These are phyloP conservation scores for Sphagnum magellanicum DNA, from an alignment of 228 moss, liverwort and hornwort genomes.

Conservation along the genomic window DNA sequence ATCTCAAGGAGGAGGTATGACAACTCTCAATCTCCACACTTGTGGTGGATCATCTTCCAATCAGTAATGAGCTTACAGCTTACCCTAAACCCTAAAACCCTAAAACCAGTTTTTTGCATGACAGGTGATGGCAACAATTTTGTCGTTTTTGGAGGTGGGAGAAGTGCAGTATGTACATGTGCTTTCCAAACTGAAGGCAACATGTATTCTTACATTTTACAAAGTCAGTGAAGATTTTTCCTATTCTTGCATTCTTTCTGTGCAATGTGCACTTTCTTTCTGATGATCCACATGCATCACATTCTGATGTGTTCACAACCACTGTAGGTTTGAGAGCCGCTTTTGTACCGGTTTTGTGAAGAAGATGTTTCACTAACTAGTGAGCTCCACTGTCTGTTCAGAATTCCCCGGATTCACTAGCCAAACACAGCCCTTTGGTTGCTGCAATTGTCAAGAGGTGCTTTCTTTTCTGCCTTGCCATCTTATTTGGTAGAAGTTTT, in stretches of 20 bases:
- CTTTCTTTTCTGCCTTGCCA: not conserved
- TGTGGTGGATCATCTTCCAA: too few species aligned
- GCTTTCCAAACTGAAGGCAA: constrained; percentile 72
- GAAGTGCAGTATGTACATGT: constrained; percentile 56
- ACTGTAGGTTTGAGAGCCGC: too few species aligned
- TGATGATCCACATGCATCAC: too few species aligned
- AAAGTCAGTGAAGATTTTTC: constrained; percentile 20
- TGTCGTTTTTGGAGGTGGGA: constrained; percentile 83
- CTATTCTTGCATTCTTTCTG: too few species aligned
- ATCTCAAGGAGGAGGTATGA: constrained; percentile 90
- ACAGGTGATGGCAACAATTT: constrained; percentile 92
- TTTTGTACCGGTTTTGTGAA: too few species aligned
- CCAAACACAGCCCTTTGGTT: constrained; percentile 57
- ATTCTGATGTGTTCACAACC: too few species aligned
- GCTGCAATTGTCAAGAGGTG: constrained; percentile 59
- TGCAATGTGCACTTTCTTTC: too few species aligned
- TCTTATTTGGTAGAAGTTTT: too few species aligned
- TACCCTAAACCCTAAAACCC: too few species aligned
- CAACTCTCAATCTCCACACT: too few species aligned
- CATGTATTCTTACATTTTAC: constrained; percentile 76
- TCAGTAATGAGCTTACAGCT: too few species aligned
- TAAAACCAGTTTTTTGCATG: not conserved
- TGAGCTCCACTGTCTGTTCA: constrained; percentile 6
- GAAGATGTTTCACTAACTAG: not conserved
- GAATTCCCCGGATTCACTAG: constrained; percentile 60